Conservation (phyloP, 179 eudicot species). For the Beta corolliflora region DNA sequence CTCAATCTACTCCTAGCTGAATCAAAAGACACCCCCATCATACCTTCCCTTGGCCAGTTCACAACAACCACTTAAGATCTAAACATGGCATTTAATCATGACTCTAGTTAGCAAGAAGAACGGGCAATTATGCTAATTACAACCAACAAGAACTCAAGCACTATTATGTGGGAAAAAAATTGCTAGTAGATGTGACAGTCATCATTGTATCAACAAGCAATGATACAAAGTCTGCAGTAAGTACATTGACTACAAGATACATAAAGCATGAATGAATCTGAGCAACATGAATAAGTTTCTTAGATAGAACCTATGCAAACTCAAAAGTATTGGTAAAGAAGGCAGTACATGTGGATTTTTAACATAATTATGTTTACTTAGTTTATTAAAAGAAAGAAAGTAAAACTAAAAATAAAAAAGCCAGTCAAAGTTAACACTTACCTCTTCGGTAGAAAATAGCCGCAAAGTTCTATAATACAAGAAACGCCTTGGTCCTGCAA, state of each 20-base stretch:
- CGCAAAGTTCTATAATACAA: constrained; percentile 64
- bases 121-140: neutral
- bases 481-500: constrained; percentile 75
- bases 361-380: neutral
- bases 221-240: neutral
- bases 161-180: neutral
- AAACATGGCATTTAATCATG: neutral
- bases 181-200: neutral
- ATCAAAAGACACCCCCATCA: too few species aligned
- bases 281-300: neutral
- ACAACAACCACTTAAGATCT: neutral
- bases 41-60: too few species aligned
- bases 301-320: neutral
- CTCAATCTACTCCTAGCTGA: too few species aligned
- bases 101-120: neutral
- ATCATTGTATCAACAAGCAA: neutral
- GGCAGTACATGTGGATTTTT: neutral
- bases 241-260: neutral
- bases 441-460: constrained; percentile 80
- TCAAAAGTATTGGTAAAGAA: neutral
- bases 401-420: neutral
- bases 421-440: constrained; percentile 23
- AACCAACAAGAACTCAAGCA: neutral
- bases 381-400: neutral
- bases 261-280: neutral